Evolutionary conservation across 108 stramenopile species (phyloP), one percentile per base, ranked within the genome.

Genomic region (Cyclotella kingstonii): DNA sequence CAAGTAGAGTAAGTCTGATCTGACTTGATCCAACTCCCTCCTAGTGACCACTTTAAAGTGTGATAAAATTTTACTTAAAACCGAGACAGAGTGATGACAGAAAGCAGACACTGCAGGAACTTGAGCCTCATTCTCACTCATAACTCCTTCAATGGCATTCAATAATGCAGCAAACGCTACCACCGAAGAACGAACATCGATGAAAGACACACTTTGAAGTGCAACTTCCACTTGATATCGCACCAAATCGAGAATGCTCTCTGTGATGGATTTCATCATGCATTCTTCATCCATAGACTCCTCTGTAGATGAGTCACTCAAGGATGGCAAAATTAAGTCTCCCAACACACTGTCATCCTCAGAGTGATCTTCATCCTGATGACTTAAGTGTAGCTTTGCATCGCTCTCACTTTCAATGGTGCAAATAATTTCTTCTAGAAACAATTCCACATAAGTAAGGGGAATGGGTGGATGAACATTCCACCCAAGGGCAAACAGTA

Each of bases 381-480:
- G n/a, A n/a, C n/a, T n/a, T n/a, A n/a, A n/a, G n/a, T n/a, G 26
- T 26, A 7, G 43, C 17, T 12, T 25, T 42, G 10, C 10, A 4
- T 15, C 27, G 12, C n/a, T n/a, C n/a, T 39, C 19, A 12, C 21
- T 43, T 18, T 18, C 25, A 21, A 17, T 53, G 17, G 50, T 43
- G 1, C 4, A 25, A 33, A 38, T 26, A n/a, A 66, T 56, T 22
- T 56, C 15, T 10, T 66, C 54, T 19, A 66, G 27, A 27, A 54
- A 53, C 1, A 47, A 10, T 38, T 66, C 54, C 5, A 56, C 33
- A 27, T 66, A 56, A 14, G 35, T 42, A 54, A 55, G 29, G 21
- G 66, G 66, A 47, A 56, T 54, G 3, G 66, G 54, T 25, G 66
- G 66, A 35, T 66, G 54, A 5, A 66, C 54, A 27, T 56, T 66